phyloP scores from a whole-genome alignment of 2,329 filamentous ascomycete genomes.

The Phialophora expanda region DNA sequence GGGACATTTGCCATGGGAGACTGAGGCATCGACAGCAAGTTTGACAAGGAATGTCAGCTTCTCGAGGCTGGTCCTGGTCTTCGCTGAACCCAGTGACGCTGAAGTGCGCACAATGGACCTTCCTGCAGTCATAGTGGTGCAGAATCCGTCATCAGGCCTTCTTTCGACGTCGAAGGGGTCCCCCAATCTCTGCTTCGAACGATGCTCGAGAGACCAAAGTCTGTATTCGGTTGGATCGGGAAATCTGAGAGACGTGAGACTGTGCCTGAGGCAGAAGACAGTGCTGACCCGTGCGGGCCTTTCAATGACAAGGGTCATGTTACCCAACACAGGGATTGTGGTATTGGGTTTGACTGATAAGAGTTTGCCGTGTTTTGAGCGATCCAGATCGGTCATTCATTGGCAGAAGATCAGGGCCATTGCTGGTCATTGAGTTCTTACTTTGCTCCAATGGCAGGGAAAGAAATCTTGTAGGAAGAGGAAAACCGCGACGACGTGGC shows the following conservation, averaged over 20 bases:
- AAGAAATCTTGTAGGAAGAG: neutral
- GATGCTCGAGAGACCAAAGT: neutral
- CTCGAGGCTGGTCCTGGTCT: neutral
- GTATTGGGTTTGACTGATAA: neutral
- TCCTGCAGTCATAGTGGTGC: neutral
- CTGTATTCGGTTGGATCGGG: neutral
- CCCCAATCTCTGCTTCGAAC: neutral
- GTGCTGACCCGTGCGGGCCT: conserved; percentile 2
- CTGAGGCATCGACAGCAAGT: neutral
- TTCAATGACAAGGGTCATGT: neutral
- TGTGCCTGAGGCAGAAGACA: conserved; percentile 13
- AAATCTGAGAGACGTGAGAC: neutral
- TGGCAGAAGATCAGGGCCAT: neutral
- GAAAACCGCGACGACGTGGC: neutral
- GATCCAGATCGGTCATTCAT: neutral
- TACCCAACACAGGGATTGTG: neutral
- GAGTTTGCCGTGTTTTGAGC: too few relatives aligned
- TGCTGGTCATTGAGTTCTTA: neutral
- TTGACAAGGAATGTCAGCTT: neutral
- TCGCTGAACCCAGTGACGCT: neutral
- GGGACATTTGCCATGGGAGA: neutral
- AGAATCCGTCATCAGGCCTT: neutral
- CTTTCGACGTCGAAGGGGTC: neutral
- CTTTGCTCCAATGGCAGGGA: neutral
- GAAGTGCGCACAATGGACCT: neutral